A percentile compares a stretch with the other conserved stretches of the same genome.
These are phyloP conservation scores for Apophysomyces trapeziformis DNA, from an alignment of 371 early-diverging fungal genomes.

Conservation along the genomic window DNA sequence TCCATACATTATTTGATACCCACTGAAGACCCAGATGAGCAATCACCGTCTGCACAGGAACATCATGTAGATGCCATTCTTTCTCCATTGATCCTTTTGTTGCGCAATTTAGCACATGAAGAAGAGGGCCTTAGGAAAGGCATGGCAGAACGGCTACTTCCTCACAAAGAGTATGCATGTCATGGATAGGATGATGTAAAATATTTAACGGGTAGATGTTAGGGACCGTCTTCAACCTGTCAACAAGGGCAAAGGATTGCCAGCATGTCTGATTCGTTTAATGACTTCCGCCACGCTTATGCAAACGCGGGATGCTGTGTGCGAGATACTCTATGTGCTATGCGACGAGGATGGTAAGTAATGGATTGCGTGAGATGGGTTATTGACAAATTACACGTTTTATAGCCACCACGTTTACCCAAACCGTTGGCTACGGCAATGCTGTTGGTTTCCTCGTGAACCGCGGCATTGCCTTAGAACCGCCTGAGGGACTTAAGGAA, in stretches of 20 bases:
- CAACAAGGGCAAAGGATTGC: conserved; percentile 68
- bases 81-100: conserved; percentile 67
- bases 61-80: conserved; percentile 63
- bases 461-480: conserved; percentile 59
- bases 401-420: conserved; percentile 71
- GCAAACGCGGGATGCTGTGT: conserved; percentile 66
- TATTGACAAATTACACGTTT: not conserved
- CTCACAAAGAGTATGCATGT: conserved; percentile 59
- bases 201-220: not conserved
- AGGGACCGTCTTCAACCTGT: conserved; percentile 79
- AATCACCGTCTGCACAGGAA: conserved; percentile 3
- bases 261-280: conserved; percentile 71
- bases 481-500: conserved; percentile 19
- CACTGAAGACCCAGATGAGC: conserved; percentile 40
- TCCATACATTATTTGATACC: conserved; percentile 46
- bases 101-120: conserved; percentile 53
- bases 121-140: not conserved
- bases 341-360: conserved; percentile 80
- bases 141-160: conserved; percentile 54
- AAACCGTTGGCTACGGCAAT: conserved; percentile 90
- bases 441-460: conserved; percentile 88
- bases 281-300: conserved; percentile 75
- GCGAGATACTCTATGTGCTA: conserved; percentile 75
- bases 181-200: too few species aligned
- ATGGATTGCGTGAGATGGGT: not conserved